Evolutionary conservation across 179 eudicot species (phyloP).

Genomic region (Beta macrorhiza): DNA sequence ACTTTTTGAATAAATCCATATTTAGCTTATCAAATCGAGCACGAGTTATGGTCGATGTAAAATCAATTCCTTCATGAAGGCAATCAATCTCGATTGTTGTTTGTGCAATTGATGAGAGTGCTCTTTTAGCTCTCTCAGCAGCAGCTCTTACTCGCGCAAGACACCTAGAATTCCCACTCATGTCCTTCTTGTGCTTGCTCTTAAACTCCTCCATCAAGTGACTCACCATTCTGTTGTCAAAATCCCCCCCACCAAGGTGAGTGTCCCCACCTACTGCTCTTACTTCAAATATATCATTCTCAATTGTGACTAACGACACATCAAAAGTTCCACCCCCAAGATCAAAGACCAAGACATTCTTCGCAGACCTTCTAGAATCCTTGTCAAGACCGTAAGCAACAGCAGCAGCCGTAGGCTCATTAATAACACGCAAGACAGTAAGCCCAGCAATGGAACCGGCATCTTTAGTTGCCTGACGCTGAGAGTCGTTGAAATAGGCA

Average conservation of each 20-base stretch:
- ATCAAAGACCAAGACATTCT: background rate
- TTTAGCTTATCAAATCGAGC: conserved; percentile 14
- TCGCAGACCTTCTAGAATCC: background rate
- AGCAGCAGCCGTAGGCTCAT: background rate
- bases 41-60: conserved; percentile 11
- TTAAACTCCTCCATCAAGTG: background rate
- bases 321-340: too few relatives aligned
- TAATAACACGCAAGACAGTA: background rate
- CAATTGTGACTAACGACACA: too few relatives aligned
- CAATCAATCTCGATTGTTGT: conserved; percentile 14
- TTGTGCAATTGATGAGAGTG: background rate
- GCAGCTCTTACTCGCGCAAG: background rate
- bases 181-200: conserved; percentile 1
- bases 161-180: background rate
- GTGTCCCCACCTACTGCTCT: background rate
- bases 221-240: background rate
- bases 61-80: conserved; percentile 13
- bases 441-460: background rate
- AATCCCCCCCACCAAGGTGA: background rate
- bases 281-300: too few relatives aligned
- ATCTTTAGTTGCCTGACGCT: background rate
- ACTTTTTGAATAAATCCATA: conserved; percentile 4
- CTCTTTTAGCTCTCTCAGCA: background rate
- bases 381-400: background rate
- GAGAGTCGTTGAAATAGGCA: background rate